Conservation (phyloP, 345 rosid species). For the Rhizophora mangle region DNA sequence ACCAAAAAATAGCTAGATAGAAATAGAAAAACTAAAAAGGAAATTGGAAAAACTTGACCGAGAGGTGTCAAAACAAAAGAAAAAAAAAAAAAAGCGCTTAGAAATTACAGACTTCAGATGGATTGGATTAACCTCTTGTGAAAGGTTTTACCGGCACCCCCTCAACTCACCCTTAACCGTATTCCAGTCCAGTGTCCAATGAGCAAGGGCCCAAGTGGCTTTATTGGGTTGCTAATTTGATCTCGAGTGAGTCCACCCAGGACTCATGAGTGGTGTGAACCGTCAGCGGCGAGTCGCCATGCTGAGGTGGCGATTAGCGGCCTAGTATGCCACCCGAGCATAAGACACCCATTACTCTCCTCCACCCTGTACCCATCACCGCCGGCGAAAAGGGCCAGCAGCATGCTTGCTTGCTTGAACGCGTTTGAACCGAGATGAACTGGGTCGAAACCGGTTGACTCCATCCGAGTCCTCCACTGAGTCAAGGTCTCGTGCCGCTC, state of each 20-base stretch:
- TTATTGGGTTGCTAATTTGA: neutral
- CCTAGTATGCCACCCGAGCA: constrained; percentile 87
- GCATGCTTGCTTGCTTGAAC: constrained; percentile 78
- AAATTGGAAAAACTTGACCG: neutral
- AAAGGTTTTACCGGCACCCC: neutral
- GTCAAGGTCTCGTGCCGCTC: constrained; percentile 73
- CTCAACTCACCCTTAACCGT: constrained; percentile 17
- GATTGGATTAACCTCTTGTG: neutral
- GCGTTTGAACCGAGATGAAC: constrained; percentile 85
- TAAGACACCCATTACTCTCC: constrained; percentile 71
- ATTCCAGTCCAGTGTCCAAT: constrained; percentile 17
- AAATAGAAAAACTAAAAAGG: neutral
- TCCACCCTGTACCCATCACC: constrained; percentile 89
- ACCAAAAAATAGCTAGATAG: neutral
- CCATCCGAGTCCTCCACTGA: constrained; percentile 64
- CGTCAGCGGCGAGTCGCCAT: constrained; percentile 36
- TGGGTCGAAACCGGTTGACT: constrained; percentile 59
- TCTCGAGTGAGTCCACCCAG: constrained; percentile 15
- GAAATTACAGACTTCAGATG: constrained; percentile 13
- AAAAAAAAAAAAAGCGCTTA: neutral
- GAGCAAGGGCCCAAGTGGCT: neutral
- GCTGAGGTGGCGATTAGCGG: constrained; percentile 88
- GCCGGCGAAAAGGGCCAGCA: constrained; percentile 62
- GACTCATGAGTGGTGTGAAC: too few relatives aligned
- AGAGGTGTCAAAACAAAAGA: neutral